Conservation (phyloP, 23 red algal genomes). For the Cyanidioschyzon merolae region DNA sequence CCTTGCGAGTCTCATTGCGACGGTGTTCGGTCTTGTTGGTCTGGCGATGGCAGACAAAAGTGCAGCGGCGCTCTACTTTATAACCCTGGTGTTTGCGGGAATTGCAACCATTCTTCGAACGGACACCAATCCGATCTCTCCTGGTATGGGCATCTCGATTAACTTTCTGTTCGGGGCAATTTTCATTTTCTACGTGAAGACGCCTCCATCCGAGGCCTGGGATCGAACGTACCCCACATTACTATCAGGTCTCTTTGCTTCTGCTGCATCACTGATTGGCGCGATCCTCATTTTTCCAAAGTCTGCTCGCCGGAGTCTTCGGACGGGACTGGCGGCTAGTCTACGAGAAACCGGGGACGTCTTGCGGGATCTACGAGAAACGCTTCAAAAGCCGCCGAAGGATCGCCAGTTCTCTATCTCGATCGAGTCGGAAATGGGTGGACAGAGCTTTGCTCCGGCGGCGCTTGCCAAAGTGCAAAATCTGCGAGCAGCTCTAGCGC, state of each 20-base stretch:
- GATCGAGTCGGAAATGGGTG: neutral
- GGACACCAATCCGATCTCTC: conserved; percentile 14
- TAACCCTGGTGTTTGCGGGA: conserved; percentile 10
- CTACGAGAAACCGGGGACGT: conserved; percentile 12
- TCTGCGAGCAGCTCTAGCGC: conserved; percentile 8
- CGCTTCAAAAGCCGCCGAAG: neutral
- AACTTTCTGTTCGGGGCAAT: conserved; percentile 35
- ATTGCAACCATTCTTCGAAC: conserved; percentile 28
- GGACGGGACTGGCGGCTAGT: conserved; percentile 4
- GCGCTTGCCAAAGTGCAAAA: conserved; percentile 3
- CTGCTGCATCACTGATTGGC: conserved; percentile 11
- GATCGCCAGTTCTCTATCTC: neutral
- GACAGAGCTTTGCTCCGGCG: neutral
- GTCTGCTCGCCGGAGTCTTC: conserved; percentile 5
- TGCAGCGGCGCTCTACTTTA: conserved; percentile 18
- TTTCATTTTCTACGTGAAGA: conserved; percentile 26
- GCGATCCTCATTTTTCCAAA: conserved; percentile 24
- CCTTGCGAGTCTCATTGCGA: conserved; percentile 13
- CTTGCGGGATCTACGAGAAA: neutral
- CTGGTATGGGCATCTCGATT: conserved; percentile 20
- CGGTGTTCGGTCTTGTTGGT: conserved; percentile 21
- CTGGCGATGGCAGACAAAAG: conserved; percentile 35
- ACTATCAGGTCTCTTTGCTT: conserved; percentile 13
- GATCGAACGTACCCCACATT: conserved; percentile 21
- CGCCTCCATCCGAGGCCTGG: conserved; percentile 29